These are phyloP conservation scores for Simplicillium aogashimaense DNA, from an alignment of 2,329 filamentous ascomycete genomes.

Conservation along the genomic window DNA sequence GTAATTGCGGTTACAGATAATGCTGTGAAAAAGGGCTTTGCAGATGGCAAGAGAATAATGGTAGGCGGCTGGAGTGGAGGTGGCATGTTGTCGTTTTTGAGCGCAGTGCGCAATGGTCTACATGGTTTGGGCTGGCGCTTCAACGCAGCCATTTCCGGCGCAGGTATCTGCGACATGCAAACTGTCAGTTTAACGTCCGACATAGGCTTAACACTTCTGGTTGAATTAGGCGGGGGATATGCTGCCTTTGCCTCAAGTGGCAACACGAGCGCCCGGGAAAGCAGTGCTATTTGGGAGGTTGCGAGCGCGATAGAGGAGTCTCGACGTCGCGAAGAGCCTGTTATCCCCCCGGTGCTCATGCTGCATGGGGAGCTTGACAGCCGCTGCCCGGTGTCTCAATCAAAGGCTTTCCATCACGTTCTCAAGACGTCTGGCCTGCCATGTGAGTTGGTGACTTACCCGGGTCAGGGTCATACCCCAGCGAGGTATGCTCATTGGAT, in stretches of 20 bases:
- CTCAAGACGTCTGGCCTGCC: slow-evolving; percentile 14
- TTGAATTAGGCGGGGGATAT: slow-evolving; percentile 17
- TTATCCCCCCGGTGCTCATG: slow-evolving; percentile 10
- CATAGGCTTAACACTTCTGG: slow-evolving; percentile 8
- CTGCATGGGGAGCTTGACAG: slow-evolving; percentile 19
- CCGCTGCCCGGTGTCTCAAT: slow-evolving; percentile 21
- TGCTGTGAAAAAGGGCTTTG: slow-evolving; percentile 20
- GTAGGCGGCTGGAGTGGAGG: slow-evolving; percentile 27
- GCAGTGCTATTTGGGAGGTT: slow-evolving; percentile 1
- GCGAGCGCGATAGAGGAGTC: slow-evolving; percentile 1
- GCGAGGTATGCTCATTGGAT: slow-evolving; percentile 16
- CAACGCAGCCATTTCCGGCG: slow-evolving; percentile 21
- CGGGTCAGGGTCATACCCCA: slow-evolving; percentile 19
- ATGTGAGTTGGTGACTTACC: slow-evolving; percentile 23
- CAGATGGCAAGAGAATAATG: slow-evolving; percentile 18
- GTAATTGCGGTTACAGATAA: slow-evolving; percentile 21
- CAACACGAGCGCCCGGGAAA: not conserved
- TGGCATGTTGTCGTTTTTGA: slow-evolving; percentile 25
- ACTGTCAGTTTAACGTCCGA: slow-evolving; percentile 19
- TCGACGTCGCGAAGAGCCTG: not conserved
- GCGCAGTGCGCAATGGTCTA: slow-evolving; percentile 21
- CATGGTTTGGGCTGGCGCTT: slow-evolving; percentile 23
- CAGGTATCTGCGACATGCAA: slow-evolving; percentile 25
- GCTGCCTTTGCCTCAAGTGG: slow-evolving; percentile 9
- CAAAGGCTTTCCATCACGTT: slow-evolving; percentile 19